Base-by-base conservation (phyloP, 768 basidiomycete species). In the Xerocomus potaroensis region DNA sequence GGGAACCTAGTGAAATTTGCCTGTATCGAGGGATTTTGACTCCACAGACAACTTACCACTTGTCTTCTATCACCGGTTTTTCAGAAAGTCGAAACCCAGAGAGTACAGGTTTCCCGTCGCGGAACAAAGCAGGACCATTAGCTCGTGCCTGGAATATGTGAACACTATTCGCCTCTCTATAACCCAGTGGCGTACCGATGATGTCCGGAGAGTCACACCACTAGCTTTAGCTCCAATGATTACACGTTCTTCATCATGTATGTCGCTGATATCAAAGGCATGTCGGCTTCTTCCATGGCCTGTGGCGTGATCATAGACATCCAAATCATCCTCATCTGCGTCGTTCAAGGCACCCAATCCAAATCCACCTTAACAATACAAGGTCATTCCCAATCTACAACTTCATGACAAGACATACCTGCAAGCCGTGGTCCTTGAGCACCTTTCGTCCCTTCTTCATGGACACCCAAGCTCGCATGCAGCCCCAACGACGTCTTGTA, bases 321-420 rank as follows among this genome's bases (percentile, higher is more conserved):
- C 91, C 27, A 90, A 43, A 59, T 93, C 93, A 60, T 97, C 93
- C 38, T 94, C 91, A 40, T 97, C 94, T 2, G 91, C 93, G 45
- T 96, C 93, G 59, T 95, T 96, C 15, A 92, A 66, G 1, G 88
- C 90, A 5, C 91, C 91, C 15, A 94, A 72, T 30, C 91, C 92
- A 58, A 93, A 95, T 1, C 91, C 91, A 60, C 84, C 88, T 62
- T 87, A 44, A 11, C 34, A 50, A 35, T n/a, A n/a, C n/a, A n/a
- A n/a, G n/a, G n/a, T n/a, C n/a, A n/a, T n/a, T n/a, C n/a, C 47
- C 33, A 41, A 16, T 8, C n/a, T 49, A n/a, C n/a, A n/a, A n/a
- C n/a, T n/a, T 21, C 38, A 24, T 16, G 5, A 22, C 11, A 18
- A 29, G n/a, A 62, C 65, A 32, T 61, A 84, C 87, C 71, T 49